Percentiles rank a stretch among this genome's conserved stretches.
These are phyloP conservation scores for Nidula niveotomentosa DNA, from an alignment of 1,284 basidiomycete genomes.

Conservation along the genomic window DNA sequence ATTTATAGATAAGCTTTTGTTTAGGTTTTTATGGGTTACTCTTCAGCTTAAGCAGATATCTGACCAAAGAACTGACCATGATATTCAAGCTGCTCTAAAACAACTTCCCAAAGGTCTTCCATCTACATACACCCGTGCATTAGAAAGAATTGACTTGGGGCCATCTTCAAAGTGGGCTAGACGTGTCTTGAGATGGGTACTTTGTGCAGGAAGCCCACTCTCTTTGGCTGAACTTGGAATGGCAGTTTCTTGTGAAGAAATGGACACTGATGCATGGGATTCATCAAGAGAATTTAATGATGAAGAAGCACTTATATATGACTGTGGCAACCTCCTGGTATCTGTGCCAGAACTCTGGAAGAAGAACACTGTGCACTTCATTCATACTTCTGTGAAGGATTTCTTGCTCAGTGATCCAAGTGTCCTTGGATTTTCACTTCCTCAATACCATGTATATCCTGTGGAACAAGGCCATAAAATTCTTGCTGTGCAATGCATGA, in stretches of 20 bases:
- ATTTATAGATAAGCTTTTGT: not conserved
- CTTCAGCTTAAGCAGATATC: not conserved
- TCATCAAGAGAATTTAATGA: not conserved
- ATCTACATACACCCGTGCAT: not conserved
- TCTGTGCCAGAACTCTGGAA: not conserved
- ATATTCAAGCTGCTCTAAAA: not conserved
- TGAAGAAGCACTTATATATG: not conserved
- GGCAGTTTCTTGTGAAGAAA: not conserved
- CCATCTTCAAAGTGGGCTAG: not conserved
- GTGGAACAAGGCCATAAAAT: not conserved
- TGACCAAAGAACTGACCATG: not conserved
- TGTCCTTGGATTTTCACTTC: not conserved
- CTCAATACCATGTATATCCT: not conserved
- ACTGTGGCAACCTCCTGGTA: not conserved
- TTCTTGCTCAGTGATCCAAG: not conserved
- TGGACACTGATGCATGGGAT: not conserved
- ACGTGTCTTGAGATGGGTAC: not conserved
- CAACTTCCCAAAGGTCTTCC: not conserved
- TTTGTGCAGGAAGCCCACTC: not conserved
- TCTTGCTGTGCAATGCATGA: not conserved
- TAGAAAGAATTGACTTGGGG: not conserved
- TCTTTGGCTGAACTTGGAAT: not conserved
- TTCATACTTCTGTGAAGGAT: not conserved
- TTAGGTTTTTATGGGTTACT: not conserved
- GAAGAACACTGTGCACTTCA: not conserved